Conservation (phyloP, 2,329 filamentous ascomycete species). For the Fusarium cicatricum region DNA sequence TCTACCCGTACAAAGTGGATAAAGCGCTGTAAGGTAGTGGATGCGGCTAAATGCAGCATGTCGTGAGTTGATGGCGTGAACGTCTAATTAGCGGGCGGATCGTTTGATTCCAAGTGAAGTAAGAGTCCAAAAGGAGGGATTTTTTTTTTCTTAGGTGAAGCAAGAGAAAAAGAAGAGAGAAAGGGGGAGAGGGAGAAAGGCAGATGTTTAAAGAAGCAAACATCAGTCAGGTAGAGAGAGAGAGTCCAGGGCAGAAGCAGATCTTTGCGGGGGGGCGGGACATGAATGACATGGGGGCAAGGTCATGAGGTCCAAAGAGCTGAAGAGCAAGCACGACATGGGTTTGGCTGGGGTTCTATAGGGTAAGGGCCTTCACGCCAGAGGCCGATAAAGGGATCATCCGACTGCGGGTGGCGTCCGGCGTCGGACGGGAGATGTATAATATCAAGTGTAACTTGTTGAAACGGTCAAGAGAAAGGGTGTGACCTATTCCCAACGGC, state of each 20-base stretch:
- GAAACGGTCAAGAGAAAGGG: neutral
- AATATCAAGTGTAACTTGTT: too few species aligned
- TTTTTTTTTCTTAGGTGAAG: too few species aligned
- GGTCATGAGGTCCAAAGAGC: slow-evolving; percentile 2
- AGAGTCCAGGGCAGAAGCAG: neutral
- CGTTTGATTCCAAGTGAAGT: too few species aligned
- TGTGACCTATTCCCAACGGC: too few species aligned
- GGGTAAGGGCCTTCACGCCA: neutral
- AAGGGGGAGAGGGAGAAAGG: neutral
- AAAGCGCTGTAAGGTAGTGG: too few species aligned
- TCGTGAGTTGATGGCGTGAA: too few species aligned
- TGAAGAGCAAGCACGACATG: neutral
- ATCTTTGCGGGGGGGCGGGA: neutral
- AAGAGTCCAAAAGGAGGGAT: too few species aligned
- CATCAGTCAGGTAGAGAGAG: neutral
- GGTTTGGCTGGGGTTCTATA: neutral
- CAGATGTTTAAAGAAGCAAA: neutral
- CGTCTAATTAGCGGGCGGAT: too few species aligned
- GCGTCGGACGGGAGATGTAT: neutral
- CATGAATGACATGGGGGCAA: neutral
- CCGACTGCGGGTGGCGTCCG: slow-evolving; percentile 6
- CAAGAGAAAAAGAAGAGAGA: neutral
- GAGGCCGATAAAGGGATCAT: slow-evolving; percentile 4
- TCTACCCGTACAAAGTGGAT: too few species aligned
- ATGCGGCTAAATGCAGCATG: too few species aligned